phyloP scores from a whole-genome alignment of 305 asterid species.

The Plantago coronopus region DNA sequence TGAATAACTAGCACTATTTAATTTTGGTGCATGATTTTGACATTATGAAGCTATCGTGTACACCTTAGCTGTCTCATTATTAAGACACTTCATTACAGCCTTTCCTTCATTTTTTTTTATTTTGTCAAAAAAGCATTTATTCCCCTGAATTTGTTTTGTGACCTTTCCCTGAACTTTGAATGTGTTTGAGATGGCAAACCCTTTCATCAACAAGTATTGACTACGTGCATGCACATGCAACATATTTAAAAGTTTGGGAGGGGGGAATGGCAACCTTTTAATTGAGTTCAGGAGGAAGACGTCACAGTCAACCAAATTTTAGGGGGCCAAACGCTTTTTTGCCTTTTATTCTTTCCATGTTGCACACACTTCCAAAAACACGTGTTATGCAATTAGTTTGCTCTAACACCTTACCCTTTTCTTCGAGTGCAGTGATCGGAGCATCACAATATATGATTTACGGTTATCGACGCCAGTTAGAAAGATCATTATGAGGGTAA shows the following conservation, averaged over 20 bases:
- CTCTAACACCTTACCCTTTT: slow-evolving; percentile 12
- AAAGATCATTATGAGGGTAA: slow-evolving; percentile 82
- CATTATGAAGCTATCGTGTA: slow-evolving; percentile 9
- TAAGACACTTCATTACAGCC: background rate
- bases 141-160: too few species aligned
- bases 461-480: slow-evolving; percentile 74
- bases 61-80: slow-evolving; percentile 2
- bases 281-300: too few species aligned
- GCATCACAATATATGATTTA: slow-evolving; percentile 80
- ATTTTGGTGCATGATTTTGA: slow-evolving; percentile 9
- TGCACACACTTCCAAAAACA: slow-evolving; percentile 11
- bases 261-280: too few species aligned
- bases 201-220: too few species aligned
- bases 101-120: background rate
- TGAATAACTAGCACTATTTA: slow-evolving; percentile 13
- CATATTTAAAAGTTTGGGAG: too few species aligned
- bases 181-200: too few species aligned
- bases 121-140: slow-evolving; percentile 10
- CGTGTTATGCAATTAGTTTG: slow-evolving; percentile 12
- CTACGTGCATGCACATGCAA: too few species aligned
- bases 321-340: too few species aligned
- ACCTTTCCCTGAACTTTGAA: too few species aligned
- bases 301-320: too few species aligned
- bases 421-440: slow-evolving; percentile 69
- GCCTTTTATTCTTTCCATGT: too few species aligned